phyloP scores from a whole-genome alignment of 192 early-diverging fungal species.

The Linnemannia elongata region DNA sequence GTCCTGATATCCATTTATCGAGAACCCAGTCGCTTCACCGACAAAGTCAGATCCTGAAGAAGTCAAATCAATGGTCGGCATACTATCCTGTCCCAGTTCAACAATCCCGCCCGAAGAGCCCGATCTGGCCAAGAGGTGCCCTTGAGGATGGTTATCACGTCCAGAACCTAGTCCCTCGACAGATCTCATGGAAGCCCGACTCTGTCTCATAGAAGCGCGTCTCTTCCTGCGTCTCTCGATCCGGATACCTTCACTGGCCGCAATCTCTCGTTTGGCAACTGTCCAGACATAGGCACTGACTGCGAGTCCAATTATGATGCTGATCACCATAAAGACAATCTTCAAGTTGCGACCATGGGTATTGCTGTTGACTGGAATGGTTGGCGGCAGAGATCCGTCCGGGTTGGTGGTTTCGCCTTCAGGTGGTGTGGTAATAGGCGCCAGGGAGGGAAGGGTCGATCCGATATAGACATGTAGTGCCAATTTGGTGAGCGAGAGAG shows the following conservation, averaged over 20 bases:
- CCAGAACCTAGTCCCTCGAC: slow-evolving; percentile 14
- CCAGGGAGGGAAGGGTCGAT: slow-evolving; percentile 66
- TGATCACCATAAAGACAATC: slow-evolving; percentile 43
- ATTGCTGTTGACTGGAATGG: background rate
- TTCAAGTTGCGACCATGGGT: slow-evolving; percentile 31
- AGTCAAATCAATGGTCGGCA: background rate
- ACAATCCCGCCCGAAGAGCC: slow-evolving; percentile 9
- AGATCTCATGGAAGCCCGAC: slow-evolving; percentile 6
- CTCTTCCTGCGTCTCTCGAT: slow-evolving; percentile 41
- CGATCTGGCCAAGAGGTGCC: slow-evolving; percentile 17
- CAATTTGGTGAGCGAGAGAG: slow-evolving; percentile 68
- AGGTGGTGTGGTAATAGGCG: slow-evolving; percentile 14
- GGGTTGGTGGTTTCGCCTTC: slow-evolving; percentile 1
- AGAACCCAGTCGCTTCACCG: background rate
- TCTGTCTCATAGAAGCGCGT: slow-evolving; percentile 29
- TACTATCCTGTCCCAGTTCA: background rate
- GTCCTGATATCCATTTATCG: slow-evolving; percentile 1
- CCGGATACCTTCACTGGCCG: slow-evolving; percentile 53
- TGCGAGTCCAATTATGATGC: slow-evolving; percentile 57
- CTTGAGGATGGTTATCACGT: background rate
- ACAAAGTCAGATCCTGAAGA: slow-evolving; percentile 22
- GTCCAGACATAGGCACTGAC: slow-evolving; percentile 67
- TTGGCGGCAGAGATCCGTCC: background rate
- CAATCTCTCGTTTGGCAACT: slow-evolving; percentile 59
- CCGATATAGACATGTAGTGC: slow-evolving; percentile 74